Percentiles rank a stretch among this genome's conserved stretches.
These are phyloP conservation scores for Emericellopsis terricola DNA, from an alignment of 495 filamentous ascomycete genomes.

Conservation along the genomic window DNA sequence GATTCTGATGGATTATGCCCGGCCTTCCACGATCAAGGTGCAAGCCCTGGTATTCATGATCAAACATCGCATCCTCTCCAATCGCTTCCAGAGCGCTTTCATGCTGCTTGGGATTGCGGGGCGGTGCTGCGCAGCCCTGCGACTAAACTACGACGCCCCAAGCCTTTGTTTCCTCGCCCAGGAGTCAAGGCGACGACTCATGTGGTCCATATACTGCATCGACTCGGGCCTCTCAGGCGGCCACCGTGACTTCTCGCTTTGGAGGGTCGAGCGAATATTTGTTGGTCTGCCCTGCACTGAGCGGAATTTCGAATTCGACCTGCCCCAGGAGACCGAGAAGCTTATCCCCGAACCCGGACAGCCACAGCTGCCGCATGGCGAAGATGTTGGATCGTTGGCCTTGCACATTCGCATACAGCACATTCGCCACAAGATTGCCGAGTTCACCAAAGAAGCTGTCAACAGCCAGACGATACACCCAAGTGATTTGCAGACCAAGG, in stretches of 20 bases:
- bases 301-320: constrained; percentile 32
- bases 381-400: constrained; percentile 29
- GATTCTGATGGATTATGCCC: constrained; percentile 24
- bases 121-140: constrained; percentile 27
- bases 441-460: constrained; percentile 18
- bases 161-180: constrained; percentile 28
- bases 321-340: constrained; percentile 26
- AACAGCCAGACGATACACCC: constrained; percentile 15
- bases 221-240: constrained; percentile 26
- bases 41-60: constrained; percentile 29
- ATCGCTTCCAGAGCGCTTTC: constrained; percentile 26
- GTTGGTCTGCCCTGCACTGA: constrained; percentile 32
- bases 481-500: constrained; percentile 18
- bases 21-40: constrained; percentile 24
- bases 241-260: constrained; percentile 25
- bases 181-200: constrained; percentile 29
- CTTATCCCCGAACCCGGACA: constrained; percentile 13
- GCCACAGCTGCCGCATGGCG: constrained; percentile 13
- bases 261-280: constrained; percentile 22
- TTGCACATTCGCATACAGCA: constrained; percentile 26
- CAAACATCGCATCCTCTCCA: constrained; percentile 28
- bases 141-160: constrained; percentile 28
- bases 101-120: constrained; percentile 27
- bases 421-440: constrained; percentile 24
- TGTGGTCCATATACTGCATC: constrained; percentile 33